phyloP scores from a whole-genome alignment of 75 land plant genomes.

The Ceratopteris richardii region DNA sequence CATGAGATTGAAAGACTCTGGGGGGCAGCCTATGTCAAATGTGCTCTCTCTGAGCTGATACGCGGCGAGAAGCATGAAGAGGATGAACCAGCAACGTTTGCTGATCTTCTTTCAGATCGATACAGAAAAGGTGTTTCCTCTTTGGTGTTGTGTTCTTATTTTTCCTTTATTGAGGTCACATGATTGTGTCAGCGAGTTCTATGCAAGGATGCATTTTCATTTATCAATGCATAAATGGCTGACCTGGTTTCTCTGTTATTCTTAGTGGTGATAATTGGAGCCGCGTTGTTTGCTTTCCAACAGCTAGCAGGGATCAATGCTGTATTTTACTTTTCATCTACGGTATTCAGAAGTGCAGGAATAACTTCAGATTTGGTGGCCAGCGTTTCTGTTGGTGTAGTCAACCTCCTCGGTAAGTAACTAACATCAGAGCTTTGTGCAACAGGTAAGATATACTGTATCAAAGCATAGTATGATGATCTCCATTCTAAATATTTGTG shows the following conservation, averaged over 20 bases:
- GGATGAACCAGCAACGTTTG: conserved; percentile 15
- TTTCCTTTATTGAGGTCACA: not conserved
- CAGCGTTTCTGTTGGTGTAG: conserved; percentile 67
- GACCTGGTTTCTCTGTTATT: conserved; percentile 5
- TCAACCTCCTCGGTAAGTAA: conserved; percentile 58
- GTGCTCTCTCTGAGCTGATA: conserved; percentile 61
- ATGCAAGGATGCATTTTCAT: not conserved
- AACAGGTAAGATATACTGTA: too few species aligned
- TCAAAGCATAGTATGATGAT: too few species aligned
- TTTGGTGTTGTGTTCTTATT: not conserved
- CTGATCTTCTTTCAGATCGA: conserved; percentile 56
- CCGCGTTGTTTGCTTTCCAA: conserved; percentile 75
- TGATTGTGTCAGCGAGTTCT: not conserved
- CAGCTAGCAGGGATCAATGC: conserved; percentile 97
- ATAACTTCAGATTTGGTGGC: conserved; percentile 62
- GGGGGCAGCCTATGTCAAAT: conserved; percentile 66
- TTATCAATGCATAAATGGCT: not conserved
- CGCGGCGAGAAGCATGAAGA: conserved; percentile 48
- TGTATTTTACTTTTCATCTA: conserved; percentile 84
- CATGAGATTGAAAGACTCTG: conserved; percentile 64
- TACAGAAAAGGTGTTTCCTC: conserved; percentile 53
- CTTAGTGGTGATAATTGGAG: conserved; percentile 79
- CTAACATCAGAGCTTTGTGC: too few species aligned
- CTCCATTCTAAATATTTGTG: too few species aligned
- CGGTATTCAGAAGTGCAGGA: conserved; percentile 67